Conservation (phyloP, 2,329 filamentous ascomycete genomes). For the Nemania diffusa region DNA sequence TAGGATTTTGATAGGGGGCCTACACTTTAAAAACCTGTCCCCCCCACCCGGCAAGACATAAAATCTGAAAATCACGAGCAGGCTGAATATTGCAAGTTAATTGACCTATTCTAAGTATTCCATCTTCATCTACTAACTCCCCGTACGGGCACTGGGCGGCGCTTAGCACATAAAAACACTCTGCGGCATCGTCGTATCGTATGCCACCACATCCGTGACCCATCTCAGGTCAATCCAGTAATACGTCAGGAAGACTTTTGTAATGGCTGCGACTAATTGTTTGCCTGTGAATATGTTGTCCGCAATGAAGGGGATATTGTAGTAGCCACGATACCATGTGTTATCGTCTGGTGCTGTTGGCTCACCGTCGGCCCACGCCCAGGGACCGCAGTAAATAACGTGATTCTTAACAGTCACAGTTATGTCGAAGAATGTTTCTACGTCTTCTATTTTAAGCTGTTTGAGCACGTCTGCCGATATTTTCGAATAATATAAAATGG, state of each 20-base stretch:
- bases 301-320: not conserved
- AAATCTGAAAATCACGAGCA: no score
- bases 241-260: not conserved
- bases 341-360: no score
- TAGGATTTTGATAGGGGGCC: no score
- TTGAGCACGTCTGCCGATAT: not conserved
- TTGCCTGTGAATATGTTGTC: not conserved
- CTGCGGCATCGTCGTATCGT: not conserved
- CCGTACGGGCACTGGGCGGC: not conserved
- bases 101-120: no score
- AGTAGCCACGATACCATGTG: not conserved
- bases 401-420: not conserved
- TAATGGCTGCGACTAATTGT: not conserved
- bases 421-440: not conserved
- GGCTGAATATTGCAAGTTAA: no score
- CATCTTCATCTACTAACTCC: no score
- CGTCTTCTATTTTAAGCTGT: not conserved
- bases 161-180: conserved; percentile 3
- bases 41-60: no score
- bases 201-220: not conserved
- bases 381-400: not conserved
- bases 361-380: no score
- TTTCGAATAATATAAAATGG: not conserved
- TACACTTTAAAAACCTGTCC: no score
- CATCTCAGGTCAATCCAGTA: not conserved